These are phyloP conservation scores for Coniella vitis DNA, from an alignment of 2,329 filamentous ascomycete genomes.

Conservation along the genomic window DNA sequence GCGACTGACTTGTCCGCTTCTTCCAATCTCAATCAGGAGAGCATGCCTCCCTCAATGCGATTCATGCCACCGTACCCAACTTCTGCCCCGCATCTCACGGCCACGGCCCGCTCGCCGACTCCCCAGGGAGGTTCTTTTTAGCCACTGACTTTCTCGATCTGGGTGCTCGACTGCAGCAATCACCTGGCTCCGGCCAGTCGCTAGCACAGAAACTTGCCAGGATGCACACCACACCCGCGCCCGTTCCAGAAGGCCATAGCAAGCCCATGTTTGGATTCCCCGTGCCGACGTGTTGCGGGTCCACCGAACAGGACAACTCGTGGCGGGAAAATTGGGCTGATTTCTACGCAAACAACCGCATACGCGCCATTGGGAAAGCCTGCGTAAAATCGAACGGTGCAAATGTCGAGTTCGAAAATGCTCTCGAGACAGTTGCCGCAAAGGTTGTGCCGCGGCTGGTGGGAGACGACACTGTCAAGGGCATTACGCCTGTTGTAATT, in stretches of 20 bases:
- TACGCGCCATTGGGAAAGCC: slow-evolving; percentile 56
- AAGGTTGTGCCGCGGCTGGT: slow-evolving; percentile 71
- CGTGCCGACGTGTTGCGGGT: slow-evolving; percentile 77
- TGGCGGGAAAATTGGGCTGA: slow-evolving; percentile 71
- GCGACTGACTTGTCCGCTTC: no score
- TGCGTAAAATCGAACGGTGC: slow-evolving; percentile 55
- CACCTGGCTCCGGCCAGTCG: slow-evolving; percentile 42
- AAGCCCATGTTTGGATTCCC: slow-evolving; percentile 75
- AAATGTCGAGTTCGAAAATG: slow-evolving; percentile 52
- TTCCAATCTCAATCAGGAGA: slow-evolving; percentile 51
- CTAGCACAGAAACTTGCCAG: slow-evolving; percentile 72
- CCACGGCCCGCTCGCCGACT: slow-evolving; percentile 54
- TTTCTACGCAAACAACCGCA: slow-evolving; percentile 73
- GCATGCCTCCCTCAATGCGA: slow-evolving; percentile 75
- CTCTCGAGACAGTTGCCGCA: slow-evolving; percentile 58
- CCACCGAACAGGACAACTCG: slow-evolving; percentile 73
- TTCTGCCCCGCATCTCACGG: slow-evolving; percentile 73
- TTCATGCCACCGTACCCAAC: slow-evolving; percentile 62
- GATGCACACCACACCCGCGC: slow-evolving; percentile 70
- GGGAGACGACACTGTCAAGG: slow-evolving; percentile 56
- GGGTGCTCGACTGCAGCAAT: slow-evolving; percentile 26
- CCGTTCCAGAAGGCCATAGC: slow-evolving; percentile 50
- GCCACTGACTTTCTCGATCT: slow-evolving; percentile 79
- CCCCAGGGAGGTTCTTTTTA: slow-evolving; percentile 47
- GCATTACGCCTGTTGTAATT: slow-evolving; percentile 68